Percentiles rank a stretch among this genome's conserved stretches.
phyloP scores from a whole-genome alignment of 208 protist species.

The Acanthamoeba royreba region DNA sequence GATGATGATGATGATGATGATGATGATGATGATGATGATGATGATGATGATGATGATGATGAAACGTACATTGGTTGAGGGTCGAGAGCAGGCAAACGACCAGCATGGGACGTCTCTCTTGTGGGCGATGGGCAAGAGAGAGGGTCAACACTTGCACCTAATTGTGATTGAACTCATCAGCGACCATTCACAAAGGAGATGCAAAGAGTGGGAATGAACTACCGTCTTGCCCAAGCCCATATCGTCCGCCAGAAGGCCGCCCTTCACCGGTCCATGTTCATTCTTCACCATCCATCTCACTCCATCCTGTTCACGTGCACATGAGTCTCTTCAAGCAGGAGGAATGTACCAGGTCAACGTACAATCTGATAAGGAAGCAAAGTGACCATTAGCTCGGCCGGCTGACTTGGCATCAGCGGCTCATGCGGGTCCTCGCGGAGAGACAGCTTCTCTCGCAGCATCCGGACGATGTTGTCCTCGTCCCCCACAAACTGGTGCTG shows the following conservation, averaged over 20 bases:
- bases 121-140: neutral
- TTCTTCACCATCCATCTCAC: neutral
- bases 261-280: neutral
- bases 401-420: neutral
- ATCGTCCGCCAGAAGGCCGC: conserved; percentile 40
- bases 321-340: neutral
- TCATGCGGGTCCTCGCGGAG: neutral
- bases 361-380: neutral
- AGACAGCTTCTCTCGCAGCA: neutral
- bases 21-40: too few relatives aligned
- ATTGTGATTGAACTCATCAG: neutral
- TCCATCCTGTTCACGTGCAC: too few relatives aligned
- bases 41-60: too few relatives aligned
- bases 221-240: conserved; percentile 48
- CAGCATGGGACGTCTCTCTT: neutral
- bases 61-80: neutral
- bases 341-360: neutral
- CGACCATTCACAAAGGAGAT: too few relatives aligned
- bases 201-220: neutral
- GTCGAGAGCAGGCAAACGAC: neutral
- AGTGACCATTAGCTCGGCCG: neutral
- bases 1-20: too few relatives aligned
- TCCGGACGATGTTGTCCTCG: neutral
- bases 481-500: neutral
- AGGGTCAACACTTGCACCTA: neutral